Evolutionary conservation across 768 basidiomycete species (phyloP).

Genomic region (Tylopilus plumbeoviolaceoides): DNA sequence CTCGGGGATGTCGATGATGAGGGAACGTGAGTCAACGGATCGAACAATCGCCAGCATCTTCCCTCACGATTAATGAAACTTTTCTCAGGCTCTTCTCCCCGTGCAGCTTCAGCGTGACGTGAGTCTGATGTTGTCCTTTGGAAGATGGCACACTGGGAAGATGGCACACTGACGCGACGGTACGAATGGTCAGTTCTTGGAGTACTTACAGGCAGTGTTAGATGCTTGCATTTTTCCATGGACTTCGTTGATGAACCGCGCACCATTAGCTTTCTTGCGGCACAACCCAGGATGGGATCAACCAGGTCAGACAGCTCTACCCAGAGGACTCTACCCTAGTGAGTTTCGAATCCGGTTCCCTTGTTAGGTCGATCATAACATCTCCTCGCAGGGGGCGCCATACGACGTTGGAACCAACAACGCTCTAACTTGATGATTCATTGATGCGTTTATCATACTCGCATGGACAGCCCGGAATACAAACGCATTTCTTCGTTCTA

Average conservation of each 20-base stretch:
- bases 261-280: slow-evolving; percentile 9
- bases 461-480: neutral
- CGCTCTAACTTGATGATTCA: neutral
- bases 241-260: neutral
- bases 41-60: neutral
- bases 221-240: neutral
- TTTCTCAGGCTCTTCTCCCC: slow-evolving; percentile 30
- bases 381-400: slow-evolving; percentile 22
- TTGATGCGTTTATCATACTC: neutral
- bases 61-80: too few relatives aligned
- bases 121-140: slow-evolving; percentile 17
- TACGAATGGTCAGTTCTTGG: neutral
- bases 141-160: too few relatives aligned
- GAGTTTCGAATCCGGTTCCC: neutral
- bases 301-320: neutral
- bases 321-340: slow-evolving; percentile 2
- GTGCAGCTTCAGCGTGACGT: neutral
- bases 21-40: neutral
- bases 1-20: slow-evolving; percentile 1
- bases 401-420: slow-evolving; percentile 24
- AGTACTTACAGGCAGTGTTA: slow-evolving; percentile 4
- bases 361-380: neutral
- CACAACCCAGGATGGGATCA: slow-evolving; percentile 1
- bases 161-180: too few relatives aligned
- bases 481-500: slow-evolving; percentile 18